Percentiles rank a stretch among this genome's conserved stretches.
phyloP scores from a whole-genome alignment of 345 rosid genomes.

The Lepidium didymum region DNA sequence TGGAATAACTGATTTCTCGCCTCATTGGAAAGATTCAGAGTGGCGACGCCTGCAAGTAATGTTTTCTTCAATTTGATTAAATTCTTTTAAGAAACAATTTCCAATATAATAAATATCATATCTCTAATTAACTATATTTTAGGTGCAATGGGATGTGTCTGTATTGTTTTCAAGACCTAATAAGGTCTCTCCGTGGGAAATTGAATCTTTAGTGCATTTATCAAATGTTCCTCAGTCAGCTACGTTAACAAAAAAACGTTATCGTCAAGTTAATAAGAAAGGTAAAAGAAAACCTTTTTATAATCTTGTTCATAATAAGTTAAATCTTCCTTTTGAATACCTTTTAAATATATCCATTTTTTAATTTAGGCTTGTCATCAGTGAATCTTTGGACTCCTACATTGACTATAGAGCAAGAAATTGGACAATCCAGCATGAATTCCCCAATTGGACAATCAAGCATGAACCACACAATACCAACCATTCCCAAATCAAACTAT shows the following conservation, averaged over 20 bases:
- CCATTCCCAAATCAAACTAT: neutral
- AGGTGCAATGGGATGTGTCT: conserved; percentile 60
- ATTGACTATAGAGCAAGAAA: neutral
- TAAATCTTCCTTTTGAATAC: neutral
- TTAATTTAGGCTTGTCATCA: neutral
- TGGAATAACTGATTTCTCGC: neutral
- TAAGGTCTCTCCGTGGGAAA: conserved; percentile 59
- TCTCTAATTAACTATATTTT: neutral
- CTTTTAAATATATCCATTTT: neutral
- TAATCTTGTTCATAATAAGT: neutral
- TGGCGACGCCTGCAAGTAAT: neutral
- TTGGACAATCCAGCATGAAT: neutral
- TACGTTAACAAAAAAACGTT: neutral
- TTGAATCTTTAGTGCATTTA: conserved; percentile 36
- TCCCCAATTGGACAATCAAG: neutral
- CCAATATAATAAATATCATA: neutral
- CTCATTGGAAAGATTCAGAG: neutral
- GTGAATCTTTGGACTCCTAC: neutral
- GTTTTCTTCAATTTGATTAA: neutral
- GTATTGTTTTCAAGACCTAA: conserved; percentile 46
- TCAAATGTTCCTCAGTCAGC: neutral
- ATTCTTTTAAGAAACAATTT: neutral
- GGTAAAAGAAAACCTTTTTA: neutral
- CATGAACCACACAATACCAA: neutral
- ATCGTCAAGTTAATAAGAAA: neutral